Base-by-base conservation (phyloP, 2,329 filamentous ascomycete species). In the Colletotrichum liaoningense region DNA sequence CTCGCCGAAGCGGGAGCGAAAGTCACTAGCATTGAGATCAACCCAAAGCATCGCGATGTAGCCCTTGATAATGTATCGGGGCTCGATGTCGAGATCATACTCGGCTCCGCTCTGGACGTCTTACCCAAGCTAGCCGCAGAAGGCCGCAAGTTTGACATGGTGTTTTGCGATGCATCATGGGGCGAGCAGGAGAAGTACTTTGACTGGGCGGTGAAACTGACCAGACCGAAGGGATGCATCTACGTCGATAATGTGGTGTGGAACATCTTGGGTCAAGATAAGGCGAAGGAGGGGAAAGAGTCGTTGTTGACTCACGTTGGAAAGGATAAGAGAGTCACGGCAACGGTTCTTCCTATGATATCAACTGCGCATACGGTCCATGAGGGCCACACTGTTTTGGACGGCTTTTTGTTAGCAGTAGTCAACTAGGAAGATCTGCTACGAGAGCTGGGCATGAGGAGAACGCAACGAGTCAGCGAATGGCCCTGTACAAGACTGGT, bases 151-250 rank as follows among this genome's bases (percentile, higher is more conserved):
- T 88, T 88, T 72, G 86, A 87, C 68, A 81, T 90, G 73, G 83
- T 86, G 1, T 89, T 89, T 71, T 86, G 90, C 46, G 87, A 90
- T 77, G 88, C 88, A 7, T 85, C 86, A 59, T 88, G 86, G 79
- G 80, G 81, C 56, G 85, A 87, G 74, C 87, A 88, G 68, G 85
- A 82, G 80, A 81, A 82, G 33, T 88, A 88, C 73, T 87, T 89
- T 56, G 81, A 88, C 67, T 79, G 79, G 75, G 84, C 84, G 2
- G 77, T 86, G 24, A 81, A 80, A 42, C 79, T 88, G 77, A 81
- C 80, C 0, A 80, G 82, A n/a, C 75, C 77, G 1, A 81, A 83
- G 0, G 84, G 84, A 0, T 81, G 79, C 9, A 81, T 90, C 33
- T 84, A 85, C 55, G 83, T 89, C 2, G 87, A 90, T 77, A 88